Evolutionary conservation across 495 filamentous ascomycete genomes (phyloP), one percentile per base, ranked within the genome.

Genomic region (Trichoderma asperelloides): DNA sequence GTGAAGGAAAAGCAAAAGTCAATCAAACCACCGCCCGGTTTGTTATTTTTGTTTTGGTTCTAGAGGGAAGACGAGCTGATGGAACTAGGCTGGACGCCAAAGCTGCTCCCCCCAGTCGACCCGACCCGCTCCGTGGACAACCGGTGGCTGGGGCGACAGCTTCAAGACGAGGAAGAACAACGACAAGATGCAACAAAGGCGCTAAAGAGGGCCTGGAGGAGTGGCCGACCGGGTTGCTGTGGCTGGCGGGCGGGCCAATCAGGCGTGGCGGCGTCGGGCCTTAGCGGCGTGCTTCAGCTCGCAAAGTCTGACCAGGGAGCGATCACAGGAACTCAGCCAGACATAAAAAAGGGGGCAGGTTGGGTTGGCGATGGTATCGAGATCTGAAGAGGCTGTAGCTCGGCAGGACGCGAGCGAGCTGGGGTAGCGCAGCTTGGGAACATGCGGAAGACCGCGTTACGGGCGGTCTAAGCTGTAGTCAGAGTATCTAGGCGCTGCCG

Each of bases 41-140:
- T 64, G 62, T 64, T 64, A n/a, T 33, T 63, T 63, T 64, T 64
- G 62, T 64, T 64, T 64, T 60, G 62, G 62, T 39, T 64, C 33
- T 33, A 63, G 15, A 12, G 49, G 23, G 7, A 51, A 23, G 18
- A 30, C 16, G 55, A 60, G 55, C 55, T 60, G 55, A 60, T 30
- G 27, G 23, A 60, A 60, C 55, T 60, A 28, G 43, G 55, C 55
- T 16, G 16, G 55, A 60, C 55, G 55, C 55, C 55, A 60, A 60
- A 18, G 25, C 28, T 21, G 21, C 23, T 30, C 55, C 2, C 55
- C 55, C 55, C 55, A 60, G 55, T 60, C 55, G 55, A 60, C 55
- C 55, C 55, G 55, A 60, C 55, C 55, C 55, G 55, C 55, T 60
- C 55, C 55, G 55, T 60, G 55, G 55, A 60, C 55, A 60, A 21